These are phyloP conservation scores for Colletotrichum incanum DNA, from an alignment of 2,329 filamentous ascomycete species.

Conservation along the genomic window DNA sequence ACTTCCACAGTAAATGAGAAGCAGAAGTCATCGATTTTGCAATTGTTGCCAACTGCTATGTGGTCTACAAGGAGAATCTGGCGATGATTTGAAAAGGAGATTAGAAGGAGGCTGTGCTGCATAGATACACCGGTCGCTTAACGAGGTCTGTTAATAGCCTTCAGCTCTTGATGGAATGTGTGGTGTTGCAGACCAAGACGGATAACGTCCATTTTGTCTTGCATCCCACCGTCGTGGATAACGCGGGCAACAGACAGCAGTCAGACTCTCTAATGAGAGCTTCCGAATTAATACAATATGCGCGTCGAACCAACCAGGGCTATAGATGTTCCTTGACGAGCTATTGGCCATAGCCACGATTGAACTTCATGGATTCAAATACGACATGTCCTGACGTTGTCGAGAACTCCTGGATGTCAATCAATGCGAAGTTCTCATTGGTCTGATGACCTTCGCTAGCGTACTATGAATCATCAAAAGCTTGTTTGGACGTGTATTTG, in stretches of 20 bases:
- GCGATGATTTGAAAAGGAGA: background rate
- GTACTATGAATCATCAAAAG: background rate
- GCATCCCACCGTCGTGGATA: background rate
- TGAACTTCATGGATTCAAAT: background rate
- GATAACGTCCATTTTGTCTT: background rate
- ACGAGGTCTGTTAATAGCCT: background rate
- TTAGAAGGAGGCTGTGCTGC: conserved; percentile 13
- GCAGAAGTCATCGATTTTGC: background rate
- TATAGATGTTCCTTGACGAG: too few species aligned
- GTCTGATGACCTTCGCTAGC: background rate
- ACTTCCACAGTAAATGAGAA: too few species aligned
- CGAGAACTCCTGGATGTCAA: background rate
- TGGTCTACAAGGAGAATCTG: background rate
- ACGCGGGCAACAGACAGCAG: background rate
- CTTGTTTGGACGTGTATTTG: background rate
- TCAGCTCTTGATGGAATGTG: background rate
- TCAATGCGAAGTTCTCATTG: background rate
- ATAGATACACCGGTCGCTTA: background rate
- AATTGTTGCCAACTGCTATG: background rate
- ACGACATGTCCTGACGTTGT: background rate
- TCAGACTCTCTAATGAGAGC: background rate
- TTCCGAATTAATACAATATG: too few species aligned
- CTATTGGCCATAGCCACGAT: background rate
- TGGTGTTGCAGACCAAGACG: background rate
- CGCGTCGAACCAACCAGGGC: background rate